Conservation (phyloP, 192 early-diverging fungal species). For the Dispira parvispora region DNA sequence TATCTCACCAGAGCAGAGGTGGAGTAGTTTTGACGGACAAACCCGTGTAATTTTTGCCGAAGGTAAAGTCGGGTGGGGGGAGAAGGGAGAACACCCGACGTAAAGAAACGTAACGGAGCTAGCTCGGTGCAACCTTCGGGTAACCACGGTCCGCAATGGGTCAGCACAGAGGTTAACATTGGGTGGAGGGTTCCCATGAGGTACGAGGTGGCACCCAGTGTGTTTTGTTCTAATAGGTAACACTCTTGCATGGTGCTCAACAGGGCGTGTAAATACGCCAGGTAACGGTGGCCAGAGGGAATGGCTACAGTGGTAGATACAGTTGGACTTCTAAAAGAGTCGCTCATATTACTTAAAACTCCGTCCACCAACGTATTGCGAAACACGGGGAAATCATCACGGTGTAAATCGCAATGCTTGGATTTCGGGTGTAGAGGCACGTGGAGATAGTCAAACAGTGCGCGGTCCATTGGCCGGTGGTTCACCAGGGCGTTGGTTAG, state of each 20-base stretch:
- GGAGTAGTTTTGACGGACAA: background rate
- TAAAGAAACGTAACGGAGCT: background rate
- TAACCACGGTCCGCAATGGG: background rate
- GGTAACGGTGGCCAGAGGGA: background rate
- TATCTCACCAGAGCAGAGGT: background rate
- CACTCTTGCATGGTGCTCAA: background rate
- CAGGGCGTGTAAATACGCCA: background rate
- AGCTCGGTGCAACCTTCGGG: background rate
- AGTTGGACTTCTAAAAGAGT: background rate
- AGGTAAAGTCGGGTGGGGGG: background rate
- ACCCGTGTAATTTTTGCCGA: background rate
- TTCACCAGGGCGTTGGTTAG: background rate
- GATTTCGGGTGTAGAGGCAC: background rate
- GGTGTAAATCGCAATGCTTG: background rate
- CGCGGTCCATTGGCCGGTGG: background rate
- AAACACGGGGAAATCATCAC: background rate
- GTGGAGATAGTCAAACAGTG: background rate
- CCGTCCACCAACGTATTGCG: background rate
- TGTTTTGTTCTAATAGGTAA: background rate
- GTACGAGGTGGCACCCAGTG: background rate
- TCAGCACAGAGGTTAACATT: background rate
- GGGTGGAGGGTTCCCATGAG: background rate
- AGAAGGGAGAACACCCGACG: background rate
- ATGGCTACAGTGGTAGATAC: background rate
- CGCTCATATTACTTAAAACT: constrained; percentile 4